A percentile compares a stretch with the other conserved stretches of the same genome.
Evolutionary conservation across 2,329 filamentous ascomycete genomes (phyloP).

Genomic region (Fusarium duplospermum): DNA sequence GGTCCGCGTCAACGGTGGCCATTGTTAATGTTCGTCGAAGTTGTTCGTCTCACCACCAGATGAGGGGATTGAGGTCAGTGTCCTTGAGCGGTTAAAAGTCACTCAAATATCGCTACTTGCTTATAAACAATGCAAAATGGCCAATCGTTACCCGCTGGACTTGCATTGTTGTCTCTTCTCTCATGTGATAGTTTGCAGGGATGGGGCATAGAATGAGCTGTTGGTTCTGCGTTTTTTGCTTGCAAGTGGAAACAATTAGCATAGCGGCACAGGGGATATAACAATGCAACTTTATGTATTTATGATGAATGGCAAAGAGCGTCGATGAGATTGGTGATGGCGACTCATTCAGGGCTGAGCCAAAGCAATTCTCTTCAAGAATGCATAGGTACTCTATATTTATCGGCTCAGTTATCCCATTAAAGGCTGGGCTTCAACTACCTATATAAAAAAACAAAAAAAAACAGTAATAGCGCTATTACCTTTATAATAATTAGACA

Average conservation of each 20-base stretch:
- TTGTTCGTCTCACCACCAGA: background rate
- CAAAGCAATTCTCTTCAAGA: background rate
- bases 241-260: background rate
- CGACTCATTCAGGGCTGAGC: background rate
- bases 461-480: too few species aligned
- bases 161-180: background rate
- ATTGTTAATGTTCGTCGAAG: background rate
- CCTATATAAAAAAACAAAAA: too few species aligned
- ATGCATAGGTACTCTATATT: too few species aligned
- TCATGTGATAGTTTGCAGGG: background rate
- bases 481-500: too few species aligned
- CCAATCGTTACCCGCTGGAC: background rate
- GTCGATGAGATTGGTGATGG: background rate
- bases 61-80: background rate
- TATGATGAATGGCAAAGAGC: too few species aligned
- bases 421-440: too few species aligned
- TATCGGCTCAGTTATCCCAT: too few species aligned
- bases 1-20: background rate
- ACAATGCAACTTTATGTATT: too few species aligned
- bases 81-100: background rate
- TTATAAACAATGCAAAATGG: background rate
- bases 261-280: too few species aligned
- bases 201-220: background rate
- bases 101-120: background rate
- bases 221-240: background rate